A percentile compares a stretch with the other conserved stretches of the same genome.
These are phyloP conservation scores for Colletotrichum endophyticum DNA, from an alignment of 2,329 filamentous ascomycete species.

Conservation along the genomic window DNA sequence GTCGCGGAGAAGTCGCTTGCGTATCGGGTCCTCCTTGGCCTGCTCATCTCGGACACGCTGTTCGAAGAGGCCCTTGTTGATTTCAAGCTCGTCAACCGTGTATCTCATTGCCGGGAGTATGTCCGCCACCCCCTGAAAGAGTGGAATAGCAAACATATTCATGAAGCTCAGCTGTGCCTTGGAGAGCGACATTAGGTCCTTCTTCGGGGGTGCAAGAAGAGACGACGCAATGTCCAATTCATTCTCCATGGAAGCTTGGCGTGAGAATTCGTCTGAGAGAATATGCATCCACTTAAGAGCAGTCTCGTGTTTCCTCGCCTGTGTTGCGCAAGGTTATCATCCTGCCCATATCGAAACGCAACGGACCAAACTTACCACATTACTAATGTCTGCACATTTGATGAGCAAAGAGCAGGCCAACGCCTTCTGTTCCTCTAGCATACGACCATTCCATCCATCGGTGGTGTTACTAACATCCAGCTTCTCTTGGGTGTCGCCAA, in stretches of 20 bases:
- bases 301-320: constrained; percentile 84
- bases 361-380: constrained; percentile 72
- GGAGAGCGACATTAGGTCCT: constrained; percentile 81
- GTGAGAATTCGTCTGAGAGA: constrained; percentile 92
- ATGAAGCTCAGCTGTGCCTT: constrained; percentile 95
- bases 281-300: constrained; percentile 91
- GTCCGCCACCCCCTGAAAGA: constrained; percentile 88
- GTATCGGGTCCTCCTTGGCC: constrained; percentile 48
- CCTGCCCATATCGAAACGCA: not conserved
- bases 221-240: constrained; percentile 89
- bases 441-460: constrained; percentile 78
- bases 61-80: constrained; percentile 79
- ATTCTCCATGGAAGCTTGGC: constrained; percentile 89
- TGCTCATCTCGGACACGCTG: constrained; percentile 69
- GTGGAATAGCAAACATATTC: constrained; percentile 90
- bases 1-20: constrained; percentile 40
- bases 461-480: constrained; percentile 69
- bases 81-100: constrained; percentile 79
- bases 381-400: constrained; percentile 98
- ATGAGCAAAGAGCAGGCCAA: constrained; percentile 90
- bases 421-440: constrained; percentile 76
- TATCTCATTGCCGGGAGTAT: constrained; percentile 86
- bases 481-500: constrained; percentile 81
- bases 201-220: constrained; percentile 82
- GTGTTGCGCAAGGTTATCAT: constrained; percentile 24